phyloP scores from a whole-genome alignment of 495 filamentous ascomycete genomes.

The Usnea hakonensis region DNA sequence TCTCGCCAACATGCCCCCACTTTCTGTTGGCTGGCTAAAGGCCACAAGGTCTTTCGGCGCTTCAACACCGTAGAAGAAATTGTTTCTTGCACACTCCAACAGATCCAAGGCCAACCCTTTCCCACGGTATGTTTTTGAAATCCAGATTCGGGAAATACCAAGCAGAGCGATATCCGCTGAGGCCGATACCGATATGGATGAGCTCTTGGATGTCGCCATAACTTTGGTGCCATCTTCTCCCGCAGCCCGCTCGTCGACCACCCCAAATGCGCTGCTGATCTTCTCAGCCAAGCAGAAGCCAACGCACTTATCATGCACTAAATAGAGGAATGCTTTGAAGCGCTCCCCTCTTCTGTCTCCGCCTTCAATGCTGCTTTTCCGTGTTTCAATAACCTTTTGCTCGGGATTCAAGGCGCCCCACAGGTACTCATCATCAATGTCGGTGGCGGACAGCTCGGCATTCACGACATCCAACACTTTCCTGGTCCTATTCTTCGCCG shows the following conservation, averaged over 20 bases:
- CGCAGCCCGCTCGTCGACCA: constrained; percentile 33
- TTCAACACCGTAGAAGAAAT: constrained; percentile 60
- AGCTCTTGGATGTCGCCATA: constrained; percentile 28
- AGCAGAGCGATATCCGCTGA: constrained; percentile 45
- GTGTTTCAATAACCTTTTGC: constrained; percentile 27
- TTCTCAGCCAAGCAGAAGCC: constrained; percentile 60
- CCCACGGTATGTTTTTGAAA: constrained; percentile 50
- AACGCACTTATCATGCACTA: constrained; percentile 56
- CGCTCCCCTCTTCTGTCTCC: constrained; percentile 36
- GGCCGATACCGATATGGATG: constrained; percentile 39
- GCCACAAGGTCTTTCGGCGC: constrained; percentile 56
- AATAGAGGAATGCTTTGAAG: constrained; percentile 58
- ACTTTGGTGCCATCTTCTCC: constrained; percentile 22
- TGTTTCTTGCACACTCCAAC: constrained; percentile 52
- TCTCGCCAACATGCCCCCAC: constrained; percentile 53
- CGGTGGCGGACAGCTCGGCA: constrained; percentile 55
- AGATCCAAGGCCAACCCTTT: constrained; percentile 55
- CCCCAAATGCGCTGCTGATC: constrained; percentile 49
- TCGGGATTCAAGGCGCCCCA: constrained; percentile 48
- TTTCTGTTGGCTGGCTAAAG: constrained; percentile 71
- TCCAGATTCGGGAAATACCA: constrained; percentile 69
- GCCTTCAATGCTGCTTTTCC: constrained; percentile 3
- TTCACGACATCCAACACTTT: constrained; percentile 61
- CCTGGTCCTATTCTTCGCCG: constrained; percentile 49
- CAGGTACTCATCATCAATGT: constrained; percentile 50